Evolutionary conservation across 2,329 filamentous ascomycete species (phyloP).

Genomic region (Scortechinia acanthostroma): DNA sequence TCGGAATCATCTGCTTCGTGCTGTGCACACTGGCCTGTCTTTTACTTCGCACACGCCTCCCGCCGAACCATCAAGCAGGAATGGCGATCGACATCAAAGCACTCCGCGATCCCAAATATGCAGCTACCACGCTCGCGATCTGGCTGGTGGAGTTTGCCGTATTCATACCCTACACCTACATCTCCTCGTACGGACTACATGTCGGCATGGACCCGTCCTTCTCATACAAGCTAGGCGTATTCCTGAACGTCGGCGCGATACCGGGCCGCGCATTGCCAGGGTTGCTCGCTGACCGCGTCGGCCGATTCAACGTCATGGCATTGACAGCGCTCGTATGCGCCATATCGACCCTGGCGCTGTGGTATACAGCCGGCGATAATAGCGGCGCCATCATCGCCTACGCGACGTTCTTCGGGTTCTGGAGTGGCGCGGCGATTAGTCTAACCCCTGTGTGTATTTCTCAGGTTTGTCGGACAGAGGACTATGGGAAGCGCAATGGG

Average conservation of each 20-base stretch:
- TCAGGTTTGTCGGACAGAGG: conserved; percentile 16
- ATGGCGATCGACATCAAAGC: conserved; percentile 10
- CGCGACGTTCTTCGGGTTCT: conserved; percentile 13
- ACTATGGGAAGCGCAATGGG: conserved; percentile 14
- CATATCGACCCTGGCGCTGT: conserved; percentile 13
- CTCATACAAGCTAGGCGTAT: conserved; percentile 16
- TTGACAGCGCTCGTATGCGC: conserved; percentile 9
- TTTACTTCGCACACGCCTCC: conserved; percentile 10
- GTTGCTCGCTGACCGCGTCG: conserved; percentile 17
- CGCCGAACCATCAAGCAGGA: conserved; percentile 4
- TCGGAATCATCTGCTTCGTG: conserved; percentile 8
- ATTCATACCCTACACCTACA: conserved; percentile 22
- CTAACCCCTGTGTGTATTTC: conserved; percentile 18
- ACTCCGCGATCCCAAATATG: conserved; percentile 12
- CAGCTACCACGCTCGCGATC: conserved; percentile 14
- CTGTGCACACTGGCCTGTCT: conserved; percentile 6
- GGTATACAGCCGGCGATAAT: conserved; percentile 9
- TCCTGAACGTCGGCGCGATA: conserved; percentile 16
- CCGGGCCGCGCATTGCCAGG: conserved; percentile 19
- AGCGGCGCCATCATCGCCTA: conserved; percentile 11
- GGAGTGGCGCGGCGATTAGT: conserved; percentile 16
- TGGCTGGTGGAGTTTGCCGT: conserved; percentile 23
- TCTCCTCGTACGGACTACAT: conserved; percentile 18
- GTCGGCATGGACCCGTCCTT: conserved; percentile 12
- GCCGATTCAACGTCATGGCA: conserved; percentile 19